Percentiles rank a stretch among this genome's conserved stretches.
Conservation (phyloP, 805 yeast genomes). For the Metschnikowia vanudenii region DNA sequence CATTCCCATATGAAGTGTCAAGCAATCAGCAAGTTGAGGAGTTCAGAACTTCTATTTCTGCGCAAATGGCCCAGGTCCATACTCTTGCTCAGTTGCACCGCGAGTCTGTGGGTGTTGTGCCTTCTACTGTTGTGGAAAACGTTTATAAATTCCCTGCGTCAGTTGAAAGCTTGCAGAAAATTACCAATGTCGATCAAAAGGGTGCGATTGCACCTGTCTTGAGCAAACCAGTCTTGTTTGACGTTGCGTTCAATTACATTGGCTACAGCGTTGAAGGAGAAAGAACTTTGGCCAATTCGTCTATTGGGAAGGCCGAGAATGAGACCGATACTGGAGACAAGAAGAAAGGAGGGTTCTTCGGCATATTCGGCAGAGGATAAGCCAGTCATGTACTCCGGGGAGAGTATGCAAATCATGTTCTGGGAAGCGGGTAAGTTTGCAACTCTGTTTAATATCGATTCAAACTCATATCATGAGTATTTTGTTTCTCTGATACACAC, state of each 20-base stretch:
- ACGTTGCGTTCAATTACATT: slow-evolving; percentile 82
- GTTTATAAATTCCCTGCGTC: slow-evolving; percentile 39
- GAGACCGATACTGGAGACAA: slow-evolving; percentile 36
- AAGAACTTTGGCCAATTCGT: slow-evolving; percentile 15
- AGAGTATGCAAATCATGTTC: background rate
- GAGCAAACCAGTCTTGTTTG: slow-evolving; percentile 88
- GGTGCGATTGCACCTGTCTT: slow-evolving; percentile 54
- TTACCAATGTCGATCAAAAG: slow-evolving; percentile 24
- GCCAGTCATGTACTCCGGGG: background rate
- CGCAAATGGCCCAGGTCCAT: slow-evolving; percentile 30
- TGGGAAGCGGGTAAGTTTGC: no score
- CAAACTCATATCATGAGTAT: no score
- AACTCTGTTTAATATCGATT: no score
- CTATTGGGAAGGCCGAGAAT: slow-evolving; percentile 15
- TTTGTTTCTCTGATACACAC: no score
- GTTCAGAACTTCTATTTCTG: slow-evolving; percentile 22
- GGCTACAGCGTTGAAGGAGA: slow-evolving; percentile 40
- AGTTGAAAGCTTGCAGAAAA: slow-evolving; percentile 20
- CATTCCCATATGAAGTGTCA: slow-evolving; percentile 44
- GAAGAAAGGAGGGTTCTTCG: slow-evolving; percentile 66
- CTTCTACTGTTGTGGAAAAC: slow-evolving; percentile 44
- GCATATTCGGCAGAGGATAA: slow-evolving; percentile 58
- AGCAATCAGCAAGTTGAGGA: slow-evolving; percentile 30
- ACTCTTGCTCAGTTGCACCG: slow-evolving; percentile 48
- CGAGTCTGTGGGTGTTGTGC: slow-evolving; percentile 15